Percentiles rank a stretch among this genome's conserved stretches.
These are phyloP conservation scores for Suillus clintonianus DNA, from an alignment of 768 basidiomycete genomes.

Conservation along the genomic window DNA sequence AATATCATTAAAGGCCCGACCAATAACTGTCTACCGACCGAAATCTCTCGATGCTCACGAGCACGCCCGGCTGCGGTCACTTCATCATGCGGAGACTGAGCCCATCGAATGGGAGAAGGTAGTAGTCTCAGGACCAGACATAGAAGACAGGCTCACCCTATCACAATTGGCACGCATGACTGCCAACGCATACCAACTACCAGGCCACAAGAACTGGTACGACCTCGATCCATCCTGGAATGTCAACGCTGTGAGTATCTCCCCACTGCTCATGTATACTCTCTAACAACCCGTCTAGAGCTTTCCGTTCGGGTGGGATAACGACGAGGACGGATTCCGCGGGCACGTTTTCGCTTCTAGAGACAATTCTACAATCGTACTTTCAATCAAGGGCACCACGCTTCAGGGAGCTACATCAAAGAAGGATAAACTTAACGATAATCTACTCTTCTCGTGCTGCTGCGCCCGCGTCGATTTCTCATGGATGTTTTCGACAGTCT, in stretches of 20 bases:
- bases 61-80: conserved; percentile 53
- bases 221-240: conserved; percentile 79
- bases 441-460: conserved; percentile 88
- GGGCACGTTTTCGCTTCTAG: conserved; percentile 85
- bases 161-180: conserved; percentile 84
- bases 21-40: conserved; percentile 58
- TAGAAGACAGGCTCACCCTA: conserved; percentile 78
- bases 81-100: conserved; percentile 50
- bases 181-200: conserved; percentile 84
- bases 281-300: conserved; percentile 45
- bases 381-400: conserved; percentile 91
- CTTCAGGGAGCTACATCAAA: conserved; percentile 82
- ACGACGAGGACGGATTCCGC: conserved; percentile 71
- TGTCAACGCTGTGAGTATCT: conserved; percentile 37
- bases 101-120: conserved; percentile 67
- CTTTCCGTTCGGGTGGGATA: conserved; percentile 81
- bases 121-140: conserved; percentile 71
- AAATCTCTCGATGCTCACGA: conserved; percentile 51
- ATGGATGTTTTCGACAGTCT: conserved; percentile 85
- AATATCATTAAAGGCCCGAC: conserved; percentile 43
- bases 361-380: conserved; percentile 79
- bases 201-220: conserved; percentile 77
- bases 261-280: not conserved
- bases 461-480: conserved; percentile 88
- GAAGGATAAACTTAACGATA: conserved; percentile 94